A percentile compares a stretch with the other conserved stretches of the same genome.
Conservation (phyloP, 2,329 filamentous ascomycete species). For the Fusarium poae region DNA sequence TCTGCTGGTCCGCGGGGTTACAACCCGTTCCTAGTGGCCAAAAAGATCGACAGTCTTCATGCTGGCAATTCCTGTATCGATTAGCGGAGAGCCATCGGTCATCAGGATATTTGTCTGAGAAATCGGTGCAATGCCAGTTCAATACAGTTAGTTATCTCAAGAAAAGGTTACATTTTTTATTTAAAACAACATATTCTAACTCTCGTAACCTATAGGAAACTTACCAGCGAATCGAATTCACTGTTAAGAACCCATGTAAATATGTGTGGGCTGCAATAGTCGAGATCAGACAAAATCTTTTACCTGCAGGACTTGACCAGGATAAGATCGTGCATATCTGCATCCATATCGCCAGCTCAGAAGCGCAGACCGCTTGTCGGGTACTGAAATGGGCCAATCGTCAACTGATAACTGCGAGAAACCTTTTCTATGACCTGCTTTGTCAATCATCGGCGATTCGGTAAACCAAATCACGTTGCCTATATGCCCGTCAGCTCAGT, state of each 20-base stretch:
- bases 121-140: neutral
- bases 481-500: neutral
- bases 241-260: neutral
- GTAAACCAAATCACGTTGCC: neutral
- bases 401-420: conserved; percentile 26
- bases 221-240: neutral
- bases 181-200: neutral
- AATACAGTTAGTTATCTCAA: neutral
- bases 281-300: conserved; percentile 22
- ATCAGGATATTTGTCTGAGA: neutral
- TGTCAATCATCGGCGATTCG: neutral
- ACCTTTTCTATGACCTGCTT: conserved; percentile 21
- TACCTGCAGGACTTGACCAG: conserved; percentile 29
- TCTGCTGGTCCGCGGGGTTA: neutral
- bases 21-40: conserved; percentile 2
- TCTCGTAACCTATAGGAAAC: neutral
- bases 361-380: conserved; percentile 47
- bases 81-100: conserved; percentile 1
- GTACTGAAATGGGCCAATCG: conserved; percentile 33
- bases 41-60: conserved; percentile 2
- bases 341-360: conserved; percentile 48
- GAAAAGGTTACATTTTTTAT: too few relatives aligned
- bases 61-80: neutral
- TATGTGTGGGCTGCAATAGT: neutral
- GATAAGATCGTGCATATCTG: conserved; percentile 44